Conservation (phyloP, 2,329 filamentous ascomycete species). For the Colletotrichum siamense region DNA sequence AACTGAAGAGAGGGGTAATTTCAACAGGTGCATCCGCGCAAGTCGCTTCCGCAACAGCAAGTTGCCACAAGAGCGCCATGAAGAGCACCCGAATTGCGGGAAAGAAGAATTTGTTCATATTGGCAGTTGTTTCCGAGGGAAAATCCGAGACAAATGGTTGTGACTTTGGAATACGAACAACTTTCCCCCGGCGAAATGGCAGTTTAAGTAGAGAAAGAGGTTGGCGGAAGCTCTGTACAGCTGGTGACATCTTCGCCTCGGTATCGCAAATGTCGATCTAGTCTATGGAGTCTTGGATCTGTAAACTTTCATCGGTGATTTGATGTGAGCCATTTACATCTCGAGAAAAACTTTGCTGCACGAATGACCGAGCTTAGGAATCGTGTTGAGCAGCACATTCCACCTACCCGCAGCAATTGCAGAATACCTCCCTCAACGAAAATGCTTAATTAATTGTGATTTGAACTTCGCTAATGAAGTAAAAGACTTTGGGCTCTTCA, state of each 20-base stretch:
- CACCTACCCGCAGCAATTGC: background rate
- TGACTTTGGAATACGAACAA: rapidly evolving
- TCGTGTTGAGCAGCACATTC: background rate
- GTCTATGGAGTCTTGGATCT: background rate
- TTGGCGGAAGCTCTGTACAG: background rate
- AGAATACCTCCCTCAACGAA: no score
- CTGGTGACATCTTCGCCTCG: background rate
- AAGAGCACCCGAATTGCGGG: rapidly evolving
- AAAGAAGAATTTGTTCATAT: rapidly evolving
- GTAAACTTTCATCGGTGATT: background rate
- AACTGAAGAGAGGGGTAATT: background rate
- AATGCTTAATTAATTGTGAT: background rate
- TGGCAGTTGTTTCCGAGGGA: rapidly evolving
- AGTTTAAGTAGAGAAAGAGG: background rate
- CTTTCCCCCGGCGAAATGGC: rapidly evolving
- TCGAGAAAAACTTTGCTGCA: background rate
- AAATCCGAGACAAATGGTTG: rapidly evolving
- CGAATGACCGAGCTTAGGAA: background rate
- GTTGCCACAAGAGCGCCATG: background rate
- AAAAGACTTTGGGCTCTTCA: no score
- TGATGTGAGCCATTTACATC: background rate
- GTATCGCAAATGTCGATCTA: background rate
- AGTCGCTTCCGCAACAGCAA: background rate
- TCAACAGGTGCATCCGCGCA: background rate
- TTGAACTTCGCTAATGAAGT: background rate